Conservation (phyloP, 495 filamentous ascomycete genomes). For the Penicillium fimorum region DNA sequence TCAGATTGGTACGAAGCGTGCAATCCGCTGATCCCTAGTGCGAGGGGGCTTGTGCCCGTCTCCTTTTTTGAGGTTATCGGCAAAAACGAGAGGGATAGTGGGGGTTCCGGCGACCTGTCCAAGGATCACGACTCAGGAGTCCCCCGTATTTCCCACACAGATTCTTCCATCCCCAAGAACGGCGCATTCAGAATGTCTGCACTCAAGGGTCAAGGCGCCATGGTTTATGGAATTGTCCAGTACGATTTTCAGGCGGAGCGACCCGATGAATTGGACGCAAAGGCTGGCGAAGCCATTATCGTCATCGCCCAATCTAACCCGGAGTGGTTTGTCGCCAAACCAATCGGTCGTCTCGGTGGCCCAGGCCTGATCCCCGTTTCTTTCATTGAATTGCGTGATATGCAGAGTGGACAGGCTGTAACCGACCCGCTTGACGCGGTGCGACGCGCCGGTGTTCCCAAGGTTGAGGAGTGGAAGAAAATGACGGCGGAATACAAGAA, state of each 20-base stretch:
- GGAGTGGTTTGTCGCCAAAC: conserved; percentile 99
- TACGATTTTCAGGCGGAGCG: conserved; percentile 97
- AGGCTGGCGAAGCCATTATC: conserved; percentile 92
- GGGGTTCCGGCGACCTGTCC: conserved; percentile 65
- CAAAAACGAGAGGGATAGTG: conserved; percentile 81
- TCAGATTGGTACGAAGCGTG: conserved; percentile 97
- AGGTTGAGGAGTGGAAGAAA: conserved; percentile 99
- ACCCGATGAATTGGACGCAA: conserved; percentile 92
- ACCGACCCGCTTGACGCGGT: conserved; percentile 84
- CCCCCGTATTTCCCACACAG: conserved; percentile 45
- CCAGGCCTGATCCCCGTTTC: conserved; percentile 95
- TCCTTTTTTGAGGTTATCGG: conserved; percentile 88
- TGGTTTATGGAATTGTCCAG: conserved; percentile 94
- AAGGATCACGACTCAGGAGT: conserved; percentile 78
- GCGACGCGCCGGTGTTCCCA: conserved; percentile 85
- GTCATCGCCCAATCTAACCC: conserved; percentile 99
- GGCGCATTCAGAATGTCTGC: conserved; percentile 51
- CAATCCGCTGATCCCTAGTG: conserved; percentile 86
- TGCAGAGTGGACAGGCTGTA: conserved; percentile 81
- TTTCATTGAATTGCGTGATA: conserved; percentile 94
- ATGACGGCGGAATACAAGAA: conserved; percentile 99
- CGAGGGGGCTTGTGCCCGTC: conserved; percentile 89
- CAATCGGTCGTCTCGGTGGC: conserved; percentile 89
- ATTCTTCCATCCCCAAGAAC: conserved; percentile 29
- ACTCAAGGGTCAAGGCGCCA: conserved; percentile 67